These are phyloP conservation scores for Tephrocybe rancida DNA, from an alignment of 768 basidiomycete species.

Conservation along the genomic window DNA sequence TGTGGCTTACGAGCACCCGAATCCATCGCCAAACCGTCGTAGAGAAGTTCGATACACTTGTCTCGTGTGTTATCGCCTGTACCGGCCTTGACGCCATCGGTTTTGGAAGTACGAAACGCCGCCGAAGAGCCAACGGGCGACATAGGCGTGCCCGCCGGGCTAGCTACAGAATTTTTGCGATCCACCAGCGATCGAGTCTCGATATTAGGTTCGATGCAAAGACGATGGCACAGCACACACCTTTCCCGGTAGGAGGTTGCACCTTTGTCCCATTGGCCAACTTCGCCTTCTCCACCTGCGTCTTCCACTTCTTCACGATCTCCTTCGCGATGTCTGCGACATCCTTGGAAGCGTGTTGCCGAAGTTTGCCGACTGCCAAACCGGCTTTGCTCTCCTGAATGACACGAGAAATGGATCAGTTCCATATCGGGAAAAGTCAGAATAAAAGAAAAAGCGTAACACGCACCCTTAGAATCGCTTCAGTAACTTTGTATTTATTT, in stretches of 20 bases:
- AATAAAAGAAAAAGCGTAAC: constrained; percentile 27
- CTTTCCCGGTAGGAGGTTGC: constrained; percentile 27
- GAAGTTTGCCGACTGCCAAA: constrained; percentile 88
- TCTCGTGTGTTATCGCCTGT: constrained; percentile 80
- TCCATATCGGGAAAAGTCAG: constrained; percentile 23
- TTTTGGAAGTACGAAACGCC: constrained; percentile 57
- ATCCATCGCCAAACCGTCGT: constrained; percentile 88
- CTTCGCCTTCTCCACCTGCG: constrained; percentile 76
- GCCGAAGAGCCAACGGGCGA: constrained; percentile 31
- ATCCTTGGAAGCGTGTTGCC: constrained; percentile 69
- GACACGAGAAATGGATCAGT: constrained; percentile 15
- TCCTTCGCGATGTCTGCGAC: constrained; percentile 88
- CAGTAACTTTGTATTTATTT: constrained; percentile 68
- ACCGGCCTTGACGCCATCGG: constrained; percentile 65
- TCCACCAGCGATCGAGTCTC: not conserved
- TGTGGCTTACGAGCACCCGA: constrained; percentile 80
- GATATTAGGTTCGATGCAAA: constrained; percentile 8
- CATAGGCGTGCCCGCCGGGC: constrained; percentile 42
- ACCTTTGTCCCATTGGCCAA: constrained; percentile 24
- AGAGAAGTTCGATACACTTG: constrained; percentile 87
- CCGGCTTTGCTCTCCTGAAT: constrained; percentile 89
- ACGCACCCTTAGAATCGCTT: constrained; percentile 74
- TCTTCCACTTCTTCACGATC: constrained; percentile 91
- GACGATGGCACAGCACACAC: constrained; percentile 30
- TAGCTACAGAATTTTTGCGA: constrained; percentile 24